phyloP scores from a whole-genome alignment of 208 protist genomes.

The Polymyxa betae region DNA sequence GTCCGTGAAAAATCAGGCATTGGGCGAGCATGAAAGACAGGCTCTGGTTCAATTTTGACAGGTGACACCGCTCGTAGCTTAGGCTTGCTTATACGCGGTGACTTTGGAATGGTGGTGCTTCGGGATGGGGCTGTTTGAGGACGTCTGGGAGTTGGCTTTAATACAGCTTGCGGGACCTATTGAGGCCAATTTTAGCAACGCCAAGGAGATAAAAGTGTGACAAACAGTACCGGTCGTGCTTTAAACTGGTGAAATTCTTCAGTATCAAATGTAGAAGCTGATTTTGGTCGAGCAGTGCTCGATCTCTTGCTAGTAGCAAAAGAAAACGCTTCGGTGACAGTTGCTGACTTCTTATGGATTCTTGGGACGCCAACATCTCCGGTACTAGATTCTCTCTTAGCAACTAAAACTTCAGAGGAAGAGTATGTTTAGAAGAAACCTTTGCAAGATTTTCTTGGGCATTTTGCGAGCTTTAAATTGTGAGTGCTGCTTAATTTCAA shows the following conservation, averaged over 20 bases:
- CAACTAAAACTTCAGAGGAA: neutral
- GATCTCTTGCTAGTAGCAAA: neutral
- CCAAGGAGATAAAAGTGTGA: neutral
- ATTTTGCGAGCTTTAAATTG: neutral
- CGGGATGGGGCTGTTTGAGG: neutral
- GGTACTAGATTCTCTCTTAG: slow-evolving; percentile 1
- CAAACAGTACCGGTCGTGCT: neutral
- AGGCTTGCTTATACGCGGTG: neutral
- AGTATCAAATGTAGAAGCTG: neutral
- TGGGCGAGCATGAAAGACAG: slow-evolving; percentile 12
- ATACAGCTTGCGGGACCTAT: slow-evolving; percentile 2
- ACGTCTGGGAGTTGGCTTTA: neutral
- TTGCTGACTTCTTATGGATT: slow-evolving; percentile 10
- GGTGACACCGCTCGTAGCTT: neutral
- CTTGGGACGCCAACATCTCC: slow-evolving; percentile 36
- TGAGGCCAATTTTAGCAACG: neutral
- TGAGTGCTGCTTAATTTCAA: neutral
- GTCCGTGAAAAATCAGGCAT: slow-evolving; percentile 36
- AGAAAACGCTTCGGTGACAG: slow-evolving; percentile 23
- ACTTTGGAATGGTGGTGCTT: neutral
- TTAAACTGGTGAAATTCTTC: slow-evolving; percentile 8
- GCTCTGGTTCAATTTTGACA: neutral
- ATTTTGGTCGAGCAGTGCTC: neutral
- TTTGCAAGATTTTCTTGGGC: neutral
- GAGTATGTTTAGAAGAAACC: neutral